phyloP scores from a whole-genome alignment of 2,329 filamentous ascomycete genomes.

The Aspergillus sp. region DNA sequence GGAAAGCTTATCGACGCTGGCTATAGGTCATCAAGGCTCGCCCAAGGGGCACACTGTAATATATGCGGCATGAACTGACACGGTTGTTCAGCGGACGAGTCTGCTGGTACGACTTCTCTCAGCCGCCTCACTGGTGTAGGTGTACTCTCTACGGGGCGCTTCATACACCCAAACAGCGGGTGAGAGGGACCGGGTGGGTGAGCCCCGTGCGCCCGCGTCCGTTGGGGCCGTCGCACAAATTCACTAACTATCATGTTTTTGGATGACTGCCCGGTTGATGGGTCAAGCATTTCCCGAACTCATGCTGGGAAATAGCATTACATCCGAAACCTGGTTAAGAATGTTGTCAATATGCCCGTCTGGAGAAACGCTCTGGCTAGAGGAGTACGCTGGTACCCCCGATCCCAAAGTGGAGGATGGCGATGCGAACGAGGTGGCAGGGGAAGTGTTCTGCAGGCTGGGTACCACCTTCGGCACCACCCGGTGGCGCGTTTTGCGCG shows the following conservation, averaged over 20 bases:
- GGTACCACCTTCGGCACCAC: slow-evolving; percentile 7
- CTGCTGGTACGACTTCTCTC: background rate
- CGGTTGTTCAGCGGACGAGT: background rate
- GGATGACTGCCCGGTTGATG: background rate
- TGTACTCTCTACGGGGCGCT: background rate
- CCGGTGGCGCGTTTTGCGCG: slow-evolving; percentile 16
- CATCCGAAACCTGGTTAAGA: slow-evolving; percentile 36
- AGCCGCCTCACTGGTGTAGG: background rate
- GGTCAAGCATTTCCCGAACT: slow-evolving; percentile 19
- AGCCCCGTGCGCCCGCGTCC: background rate
- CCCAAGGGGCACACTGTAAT: background rate
- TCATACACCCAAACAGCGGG: background rate
- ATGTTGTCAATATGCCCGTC: slow-evolving; percentile 34
- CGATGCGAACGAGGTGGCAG: slow-evolving; percentile 12
- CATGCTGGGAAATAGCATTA: slow-evolving; percentile 40
- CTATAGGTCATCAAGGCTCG: background rate
- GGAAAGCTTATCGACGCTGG: background rate
- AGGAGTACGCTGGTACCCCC: slow-evolving; percentile 10
- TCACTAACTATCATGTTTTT: background rate
- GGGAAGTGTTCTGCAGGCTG: slow-evolving; percentile 12
- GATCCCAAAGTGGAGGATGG: slow-evolving; percentile 9
- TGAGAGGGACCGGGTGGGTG: background rate
- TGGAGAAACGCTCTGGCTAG: slow-evolving; percentile 11
- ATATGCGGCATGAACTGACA: background rate
- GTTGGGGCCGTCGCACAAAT: background rate